phyloP scores from a whole-genome alignment of 257 asterid genomes.

The Pogostemon cablin region DNA sequence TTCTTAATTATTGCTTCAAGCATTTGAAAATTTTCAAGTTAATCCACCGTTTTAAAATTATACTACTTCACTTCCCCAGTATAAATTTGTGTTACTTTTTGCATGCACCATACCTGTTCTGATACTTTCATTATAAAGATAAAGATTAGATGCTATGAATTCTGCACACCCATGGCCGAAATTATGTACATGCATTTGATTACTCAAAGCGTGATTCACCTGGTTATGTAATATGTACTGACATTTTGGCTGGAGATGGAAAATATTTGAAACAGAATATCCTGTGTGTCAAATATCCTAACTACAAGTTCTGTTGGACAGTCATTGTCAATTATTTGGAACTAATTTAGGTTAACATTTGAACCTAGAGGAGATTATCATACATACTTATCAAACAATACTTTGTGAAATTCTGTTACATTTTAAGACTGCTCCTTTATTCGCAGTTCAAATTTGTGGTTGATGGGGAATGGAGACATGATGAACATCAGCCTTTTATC shows the following conservation, averaged over 20 bases:
- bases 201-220: not conserved
- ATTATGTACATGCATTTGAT: not conserved
- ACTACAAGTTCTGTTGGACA: not conserved
- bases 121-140: not conserved
- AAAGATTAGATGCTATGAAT: no score
- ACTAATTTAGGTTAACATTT: not conserved
- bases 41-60: no score
- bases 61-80: not conserved
- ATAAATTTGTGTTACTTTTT: not conserved
- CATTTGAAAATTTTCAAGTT: no score
- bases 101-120: not conserved
- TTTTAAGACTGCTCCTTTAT: constrained; percentile 22
- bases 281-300: constrained; percentile 1
- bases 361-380: constrained; percentile 20
- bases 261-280: not conserved
- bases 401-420: constrained; percentile 19
- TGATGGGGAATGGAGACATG: constrained; percentile 96
- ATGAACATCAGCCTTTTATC: constrained; percentile 77
- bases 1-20: not conserved
- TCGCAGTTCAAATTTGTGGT: constrained; percentile 91
- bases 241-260: constrained; percentile 8
- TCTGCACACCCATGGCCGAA: not conserved
- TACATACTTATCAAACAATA: constrained; percentile 9
- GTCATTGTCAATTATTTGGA: not conserved
- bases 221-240: constrained; percentile 5